These are phyloP conservation scores for Candida tibetensis DNA, from an alignment of 805 yeast species.

Conservation along the genomic window DNA sequence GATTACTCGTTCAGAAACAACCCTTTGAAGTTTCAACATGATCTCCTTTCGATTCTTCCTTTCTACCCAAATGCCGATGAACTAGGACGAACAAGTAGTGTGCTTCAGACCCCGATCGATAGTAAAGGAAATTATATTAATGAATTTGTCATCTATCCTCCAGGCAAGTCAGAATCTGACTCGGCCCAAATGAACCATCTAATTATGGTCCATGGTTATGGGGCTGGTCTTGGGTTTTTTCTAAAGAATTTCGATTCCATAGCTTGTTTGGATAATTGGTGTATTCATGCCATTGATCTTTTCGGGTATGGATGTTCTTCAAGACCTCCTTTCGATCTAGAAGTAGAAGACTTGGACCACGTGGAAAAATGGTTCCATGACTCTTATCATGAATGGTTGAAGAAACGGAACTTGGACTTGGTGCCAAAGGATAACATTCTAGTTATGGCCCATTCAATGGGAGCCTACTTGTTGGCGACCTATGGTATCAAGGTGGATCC, in stretches of 20 bases:
- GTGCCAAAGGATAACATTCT: slow-evolving; percentile 42
- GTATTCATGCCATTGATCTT: slow-evolving; percentile 81
- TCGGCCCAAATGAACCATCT: slow-evolving; percentile 29
- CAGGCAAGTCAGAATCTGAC: slow-evolving; percentile 17
- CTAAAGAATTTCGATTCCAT: slow-evolving; percentile 37
- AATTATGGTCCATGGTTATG: slow-evolving; percentile 46
- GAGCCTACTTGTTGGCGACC: slow-evolving; percentile 75
- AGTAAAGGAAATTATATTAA: slow-evolving; percentile 33
- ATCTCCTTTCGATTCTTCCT: slow-evolving; percentile 44
- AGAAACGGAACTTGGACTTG: slow-evolving; percentile 38
- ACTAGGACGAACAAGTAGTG: slow-evolving; percentile 28
- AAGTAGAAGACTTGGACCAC: slow-evolving; percentile 39
- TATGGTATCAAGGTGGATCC: slow-evolving; percentile 61
- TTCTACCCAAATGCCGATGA: slow-evolving; percentile 40
- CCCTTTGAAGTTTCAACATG: slow-evolving; percentile 45
- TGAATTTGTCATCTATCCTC: slow-evolving; percentile 41
- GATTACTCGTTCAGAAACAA: slow-evolving; percentile 45
- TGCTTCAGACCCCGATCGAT: slow-evolving; percentile 30
- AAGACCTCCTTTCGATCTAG: slow-evolving; percentile 63
- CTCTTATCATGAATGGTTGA: slow-evolving; percentile 64
- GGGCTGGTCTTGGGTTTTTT: slow-evolving; percentile 44
- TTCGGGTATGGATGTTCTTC: slow-evolving; percentile 90
- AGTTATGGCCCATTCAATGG: slow-evolving; percentile 86
- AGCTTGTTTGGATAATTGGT: slow-evolving; percentile 47
- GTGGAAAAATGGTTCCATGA: slow-evolving; percentile 66